These are phyloP conservation scores for Cyanidiococcus yangmingshanensis DNA, from an alignment of 23 red algal genomes.

Conservation along the genomic window DNA sequence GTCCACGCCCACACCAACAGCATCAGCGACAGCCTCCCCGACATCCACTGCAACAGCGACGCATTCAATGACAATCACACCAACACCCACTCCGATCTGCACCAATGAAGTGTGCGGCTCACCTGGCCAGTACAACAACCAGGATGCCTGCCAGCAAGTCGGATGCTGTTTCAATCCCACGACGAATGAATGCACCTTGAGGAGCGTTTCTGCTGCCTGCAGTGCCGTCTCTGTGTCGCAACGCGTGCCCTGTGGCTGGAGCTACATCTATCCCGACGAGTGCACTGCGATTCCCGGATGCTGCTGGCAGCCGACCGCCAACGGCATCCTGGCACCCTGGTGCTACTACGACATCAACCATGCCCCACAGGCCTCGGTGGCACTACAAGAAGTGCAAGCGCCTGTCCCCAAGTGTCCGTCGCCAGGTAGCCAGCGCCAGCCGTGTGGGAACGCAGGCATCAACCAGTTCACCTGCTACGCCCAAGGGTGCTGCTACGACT, in stretches of 20 bases:
- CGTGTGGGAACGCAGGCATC: slow-evolving; percentile 9
- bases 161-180: slow-evolving; percentile 8
- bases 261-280: slow-evolving; percentile 22
- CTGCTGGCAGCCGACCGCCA: slow-evolving; percentile 16
- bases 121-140: slow-evolving; percentile 1
- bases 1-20: neutral
- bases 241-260: slow-evolving; percentile 10
- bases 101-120: neutral
- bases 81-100: neutral
- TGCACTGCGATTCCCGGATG: slow-evolving; percentile 16
- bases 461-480: slow-evolving; percentile 14
- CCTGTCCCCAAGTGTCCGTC: neutral
- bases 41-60: neutral
- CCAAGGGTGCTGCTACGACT: slow-evolving; percentile 19
- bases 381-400: neutral
- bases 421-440: neutral
- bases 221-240: neutral
- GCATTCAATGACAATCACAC: neutral
- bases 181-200: slow-evolving; percentile 8
- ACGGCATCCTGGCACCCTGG: slow-evolving; percentile 17
- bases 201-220: neutral
- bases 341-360: slow-evolving; percentile 18
- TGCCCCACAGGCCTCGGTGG: neutral
- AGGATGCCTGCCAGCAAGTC: slow-evolving; percentile 3
- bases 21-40: neutral